Conservation (phyloP, 1,139 yeast species). For the Taiozyma sp. region DNA sequence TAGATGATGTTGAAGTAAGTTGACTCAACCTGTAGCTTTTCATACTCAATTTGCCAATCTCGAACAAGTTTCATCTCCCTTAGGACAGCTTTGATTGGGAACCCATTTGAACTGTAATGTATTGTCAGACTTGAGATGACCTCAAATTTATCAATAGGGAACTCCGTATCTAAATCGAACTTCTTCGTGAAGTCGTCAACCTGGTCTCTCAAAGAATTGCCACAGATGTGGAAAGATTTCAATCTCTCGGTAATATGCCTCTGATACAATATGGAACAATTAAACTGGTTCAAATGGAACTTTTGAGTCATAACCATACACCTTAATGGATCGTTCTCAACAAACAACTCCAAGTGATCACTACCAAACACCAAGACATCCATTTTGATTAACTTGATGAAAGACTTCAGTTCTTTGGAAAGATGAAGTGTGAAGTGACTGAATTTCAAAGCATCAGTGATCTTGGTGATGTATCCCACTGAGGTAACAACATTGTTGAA, state of each 20-base stretch:
- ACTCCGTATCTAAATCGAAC: neutral
- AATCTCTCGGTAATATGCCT: neutral
- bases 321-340: neutral
- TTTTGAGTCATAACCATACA: neutral
- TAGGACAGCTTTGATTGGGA: neutral
- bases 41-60: neutral
- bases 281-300: neutral
- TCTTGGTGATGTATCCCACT: neutral
- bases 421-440: neutral
- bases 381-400: neutral
- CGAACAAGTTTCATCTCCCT: neutral
- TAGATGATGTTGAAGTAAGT: constrained; percentile 1
- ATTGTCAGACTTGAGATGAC: neutral
- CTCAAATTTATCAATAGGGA: neutral
- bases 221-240: neutral
- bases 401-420: neutral
- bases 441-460: neutral
- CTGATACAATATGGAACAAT: neutral
- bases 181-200: neutral
- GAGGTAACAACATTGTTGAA: neutral
- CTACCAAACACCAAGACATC: neutral
- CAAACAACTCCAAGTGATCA: neutral
- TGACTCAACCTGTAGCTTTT: neutral
- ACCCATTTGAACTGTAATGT: neutral
- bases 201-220: neutral